These are phyloP conservation scores for Linnemannia schmuckeri DNA, from an alignment of 192 early-diverging fungal species.

Conservation along the genomic window DNA sequence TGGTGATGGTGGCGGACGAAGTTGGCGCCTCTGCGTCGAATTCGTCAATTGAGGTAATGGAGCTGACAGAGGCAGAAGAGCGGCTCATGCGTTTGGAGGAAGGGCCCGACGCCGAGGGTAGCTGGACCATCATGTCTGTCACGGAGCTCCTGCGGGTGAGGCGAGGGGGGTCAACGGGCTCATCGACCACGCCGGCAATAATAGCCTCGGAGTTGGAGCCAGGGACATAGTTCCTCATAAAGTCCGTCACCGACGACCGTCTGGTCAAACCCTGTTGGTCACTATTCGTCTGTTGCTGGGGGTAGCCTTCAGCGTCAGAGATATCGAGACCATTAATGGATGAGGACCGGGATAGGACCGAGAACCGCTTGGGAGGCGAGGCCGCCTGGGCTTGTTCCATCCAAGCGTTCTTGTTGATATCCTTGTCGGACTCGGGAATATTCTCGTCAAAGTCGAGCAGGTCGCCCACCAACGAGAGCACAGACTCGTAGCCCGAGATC, in stretches of 20 bases:
- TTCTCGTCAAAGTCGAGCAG: constrained; percentile 49
- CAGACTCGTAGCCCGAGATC: constrained; percentile 50
- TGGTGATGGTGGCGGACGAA: too few species aligned
- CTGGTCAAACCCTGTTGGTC: neutral
- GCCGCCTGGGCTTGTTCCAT: constrained; percentile 31
- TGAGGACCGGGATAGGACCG: constrained; percentile 24
- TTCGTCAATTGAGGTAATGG: constrained; percentile 27
- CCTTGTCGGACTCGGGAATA: constrained; percentile 46
- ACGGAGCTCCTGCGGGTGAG: constrained; percentile 39
- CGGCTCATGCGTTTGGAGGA: constrained; percentile 8
- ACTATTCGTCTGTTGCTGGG: neutral
- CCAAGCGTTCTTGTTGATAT: constrained; percentile 47
- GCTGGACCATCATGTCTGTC: constrained; percentile 48
- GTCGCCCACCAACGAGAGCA: constrained; percentile 40
- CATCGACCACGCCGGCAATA: constrained; percentile 29
- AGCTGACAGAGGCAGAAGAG: constrained; percentile 1
- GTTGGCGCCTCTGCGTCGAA: neutral
- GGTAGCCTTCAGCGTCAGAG: neutral
- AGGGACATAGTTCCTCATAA: constrained; percentile 23
- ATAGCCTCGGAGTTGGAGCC: neutral
- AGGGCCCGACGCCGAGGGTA: neutral
- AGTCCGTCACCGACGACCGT: constrained; percentile 31
- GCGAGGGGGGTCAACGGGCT: constrained; percentile 32
- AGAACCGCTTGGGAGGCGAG: constrained; percentile 9
- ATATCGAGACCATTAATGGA: constrained; percentile 8